Percentiles rank a stretch among this genome's conserved stretches.
Evolutionary conservation across 1,139 yeast genomes (phyloP).

Genomic region (Yamadazyma jaroonii): DNA sequence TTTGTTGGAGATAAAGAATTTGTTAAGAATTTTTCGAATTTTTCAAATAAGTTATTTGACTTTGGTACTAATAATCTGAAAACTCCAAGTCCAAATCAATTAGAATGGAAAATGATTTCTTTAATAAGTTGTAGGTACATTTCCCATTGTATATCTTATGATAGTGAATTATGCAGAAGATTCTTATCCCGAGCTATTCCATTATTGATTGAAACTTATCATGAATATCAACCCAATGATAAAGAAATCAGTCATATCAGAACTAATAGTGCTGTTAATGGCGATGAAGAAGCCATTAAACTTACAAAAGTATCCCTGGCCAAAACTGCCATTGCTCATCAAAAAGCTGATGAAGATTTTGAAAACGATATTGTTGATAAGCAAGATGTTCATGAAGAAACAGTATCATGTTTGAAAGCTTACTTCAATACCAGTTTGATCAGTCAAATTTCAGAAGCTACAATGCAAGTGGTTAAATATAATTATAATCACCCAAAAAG

Average conservation of each 20-base stretch:
- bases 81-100: slow-evolving; percentile 28
- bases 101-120: slow-evolving; percentile 51
- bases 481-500: slow-evolving; percentile 18
- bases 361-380: slow-evolving; percentile 27
- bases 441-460: slow-evolving; percentile 46
- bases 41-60: slow-evolving; percentile 37
- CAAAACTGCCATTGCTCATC: slow-evolving; percentile 19
- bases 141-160: slow-evolving; percentile 42
- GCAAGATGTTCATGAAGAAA: slow-evolving; percentile 33
- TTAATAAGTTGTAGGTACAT: slow-evolving; percentile 44
- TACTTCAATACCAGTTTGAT: slow-evolving; percentile 52
- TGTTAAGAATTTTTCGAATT: slow-evolving; percentile 45
- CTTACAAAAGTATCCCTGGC: slow-evolving; percentile 27
- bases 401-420: slow-evolving; percentile 43
- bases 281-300: slow-evolving; percentile 18
- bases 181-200: slow-evolving; percentile 43
- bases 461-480: slow-evolving; percentile 40
- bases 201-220: slow-evolving; percentile 32
- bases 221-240: slow-evolving; percentile 16
- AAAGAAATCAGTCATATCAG: slow-evolving; percentile 13
- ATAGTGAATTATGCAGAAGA: slow-evolving; percentile 33
- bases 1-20: slow-evolving; percentile 71
- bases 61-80: slow-evolving; percentile 18
- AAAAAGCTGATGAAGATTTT: slow-evolving; percentile 25
- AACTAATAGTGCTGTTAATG: slow-evolving; percentile 18